A percentile compares a stretch with the other conserved stretches of the same genome.
Conservation (phyloP, 140 eudicot genomes). For the Stevia rebaudiana region DNA sequence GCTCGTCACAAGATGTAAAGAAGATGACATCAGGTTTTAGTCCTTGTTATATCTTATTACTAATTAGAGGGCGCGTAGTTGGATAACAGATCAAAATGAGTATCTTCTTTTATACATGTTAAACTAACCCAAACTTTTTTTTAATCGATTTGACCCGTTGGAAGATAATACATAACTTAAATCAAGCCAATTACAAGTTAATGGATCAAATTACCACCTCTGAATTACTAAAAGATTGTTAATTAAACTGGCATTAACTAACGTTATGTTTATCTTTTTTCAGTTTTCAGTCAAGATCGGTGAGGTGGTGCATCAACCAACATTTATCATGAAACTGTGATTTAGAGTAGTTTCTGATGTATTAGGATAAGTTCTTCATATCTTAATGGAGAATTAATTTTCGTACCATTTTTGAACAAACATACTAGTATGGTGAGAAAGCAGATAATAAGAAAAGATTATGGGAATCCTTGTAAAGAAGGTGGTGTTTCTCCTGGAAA, state of each 20-base stretch:
- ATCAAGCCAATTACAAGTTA: not conserved
- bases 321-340: not conserved
- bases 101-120: not conserved
- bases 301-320: not conserved
- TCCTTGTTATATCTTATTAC: not conserved
- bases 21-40: slow-evolving; percentile 18
- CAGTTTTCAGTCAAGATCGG: slow-evolving; percentile 8
- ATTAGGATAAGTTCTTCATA: not conserved
- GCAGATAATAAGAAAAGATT: not conserved
- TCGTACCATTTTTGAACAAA: not conserved
- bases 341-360: slow-evolving; percentile 7
- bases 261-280: not conserved
- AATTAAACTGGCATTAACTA: not conserved
- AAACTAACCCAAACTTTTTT: not conserved
- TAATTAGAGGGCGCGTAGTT: not conserved
- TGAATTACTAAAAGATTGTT: not conserved
- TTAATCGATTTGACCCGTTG: not conserved
- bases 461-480: slow-evolving; percentile 10
- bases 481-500: slow-evolving; percentile 12
- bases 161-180: not conserved
- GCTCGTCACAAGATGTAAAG: slow-evolving; percentile 24
- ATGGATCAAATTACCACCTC: not conserved
- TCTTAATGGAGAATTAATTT: not conserved
- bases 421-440: not conserved
- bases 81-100: not conserved